Evolutionary conservation across 176 grass and related monocot genomes (phyloP).

Genomic region (Phoenix dactylifera): DNA sequence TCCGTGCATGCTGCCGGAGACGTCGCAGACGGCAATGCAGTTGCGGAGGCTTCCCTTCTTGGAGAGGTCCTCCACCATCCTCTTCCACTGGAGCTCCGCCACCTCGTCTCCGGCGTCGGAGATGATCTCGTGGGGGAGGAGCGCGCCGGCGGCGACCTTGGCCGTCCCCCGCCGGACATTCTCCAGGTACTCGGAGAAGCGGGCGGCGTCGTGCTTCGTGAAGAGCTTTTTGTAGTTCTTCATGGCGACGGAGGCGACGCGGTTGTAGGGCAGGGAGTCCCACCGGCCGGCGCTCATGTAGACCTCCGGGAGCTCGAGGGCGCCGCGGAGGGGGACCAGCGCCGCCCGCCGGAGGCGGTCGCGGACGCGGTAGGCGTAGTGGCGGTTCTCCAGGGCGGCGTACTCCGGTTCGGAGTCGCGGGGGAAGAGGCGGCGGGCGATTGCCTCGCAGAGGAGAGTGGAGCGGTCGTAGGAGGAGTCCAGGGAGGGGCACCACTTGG

Average conservation of each 20-base stretch:
- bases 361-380: slow-evolving; percentile 69
- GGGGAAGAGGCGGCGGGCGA: slow-evolving; percentile 62
- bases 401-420: slow-evolving; percentile 31
- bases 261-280: slow-evolving; percentile 51
- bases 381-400: slow-evolving; percentile 28
- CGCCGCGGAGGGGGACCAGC: slow-evolving; percentile 54
- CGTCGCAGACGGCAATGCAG: slow-evolving; percentile 78
- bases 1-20: slow-evolving; percentile 60
- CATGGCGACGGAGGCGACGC: slow-evolving; percentile 76
- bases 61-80: slow-evolving; percentile 52
- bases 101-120: slow-evolving; percentile 15
- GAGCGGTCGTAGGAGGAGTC: slow-evolving; percentile 75
- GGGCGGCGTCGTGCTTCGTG: slow-evolving; percentile 44
- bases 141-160: slow-evolving; percentile 52
- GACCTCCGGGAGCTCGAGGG: slow-evolving; percentile 65
- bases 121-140: slow-evolving; percentile 64
- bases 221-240: slow-evolving; percentile 66
- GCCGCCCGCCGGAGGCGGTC: slow-evolving; percentile 36
- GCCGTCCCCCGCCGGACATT: slow-evolving; percentile 42
- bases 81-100: slow-evolving; percentile 62
- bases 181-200: slow-evolving; percentile 52
- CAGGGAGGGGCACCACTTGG: slow-evolving; percentile 82
- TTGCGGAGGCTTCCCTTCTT: slow-evolving; percentile 33
- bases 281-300: slow-evolving; percentile 49
- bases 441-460: slow-evolving; percentile 73